Evolutionary conservation across 177 flowering plant species (phyloP), one percentile per base, ranked within the genome.

Genomic region (Vitis hybrid): DNA sequence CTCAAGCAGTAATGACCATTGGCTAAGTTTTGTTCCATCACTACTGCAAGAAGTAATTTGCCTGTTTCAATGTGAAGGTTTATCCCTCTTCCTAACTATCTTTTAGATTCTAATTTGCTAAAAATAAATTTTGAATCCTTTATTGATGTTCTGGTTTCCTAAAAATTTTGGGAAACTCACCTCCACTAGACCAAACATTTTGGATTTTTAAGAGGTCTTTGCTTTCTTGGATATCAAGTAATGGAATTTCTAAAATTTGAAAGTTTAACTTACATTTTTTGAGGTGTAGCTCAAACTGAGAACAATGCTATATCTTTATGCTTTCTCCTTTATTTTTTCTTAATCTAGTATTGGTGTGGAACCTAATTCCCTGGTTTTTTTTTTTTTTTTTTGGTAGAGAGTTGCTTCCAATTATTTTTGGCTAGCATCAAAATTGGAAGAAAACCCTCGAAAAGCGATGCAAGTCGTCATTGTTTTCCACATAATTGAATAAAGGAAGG

Each of bases 371-470:
- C 21, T 57, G 2, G 1, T 69, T 6, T 52, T 8, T 58, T 11
- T n/a, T 68, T 19, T 69, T 6, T 52, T 8, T 58, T 11, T n/a
- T 68, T 30, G 73, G 79, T 78, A 95, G 98, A 91, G 91, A 76
- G 95, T 93, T 69, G 95, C 98, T 72, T 97, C 21, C 21, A 19
- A 1, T 19, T 19, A 19, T 78, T 87, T 95, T 64, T 95, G 97
- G 99, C 93, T 95, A 70, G 99, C 97, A 11, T 91, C 95, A 64
- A 95, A 95, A 66, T 80, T 95, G 61, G 99, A 95, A 75, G 99
- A 95, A 79, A 88, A 83, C 77, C 98, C 96, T n/a, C 83, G 90
- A 68, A 90, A 86, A 81, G 96, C 91, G 13, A 91, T 88, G 69
- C 97, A 93, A 52, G 87, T 93, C 3, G 82, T 95, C 57, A 75